Evolutionary conservation across 164 flowering plant species (phyloP).

Genomic region (Umbellularia californica): DNA sequence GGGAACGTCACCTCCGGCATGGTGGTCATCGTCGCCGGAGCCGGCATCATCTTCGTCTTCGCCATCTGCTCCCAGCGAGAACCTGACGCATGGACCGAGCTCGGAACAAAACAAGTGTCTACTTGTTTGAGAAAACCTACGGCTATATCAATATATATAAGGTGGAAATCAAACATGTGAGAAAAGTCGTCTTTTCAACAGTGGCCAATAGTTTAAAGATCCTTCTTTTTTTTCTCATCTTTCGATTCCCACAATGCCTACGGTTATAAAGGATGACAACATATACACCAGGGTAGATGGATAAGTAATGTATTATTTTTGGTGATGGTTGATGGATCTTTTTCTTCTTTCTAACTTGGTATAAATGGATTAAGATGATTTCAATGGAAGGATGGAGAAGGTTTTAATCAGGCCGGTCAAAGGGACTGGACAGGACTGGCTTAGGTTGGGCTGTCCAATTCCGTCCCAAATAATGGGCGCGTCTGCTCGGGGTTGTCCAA

Average conservation of each 20-base stretch:
- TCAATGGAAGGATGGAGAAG: background rate
- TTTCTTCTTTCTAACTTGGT: no score
- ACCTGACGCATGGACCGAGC: background rate
- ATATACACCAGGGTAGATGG: background rate
- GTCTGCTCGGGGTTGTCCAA: no score
- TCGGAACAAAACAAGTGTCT: background rate
- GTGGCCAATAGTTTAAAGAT: background rate
- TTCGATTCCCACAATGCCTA: background rate
- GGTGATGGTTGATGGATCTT: no score
- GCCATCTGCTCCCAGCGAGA: background rate
- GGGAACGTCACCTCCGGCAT: background rate
- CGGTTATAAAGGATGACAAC: background rate
- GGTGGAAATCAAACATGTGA: background rate
- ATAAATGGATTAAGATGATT: background rate
- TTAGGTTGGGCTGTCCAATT: no score
- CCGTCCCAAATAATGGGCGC: no score
- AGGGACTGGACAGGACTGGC: no score
- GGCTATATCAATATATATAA: background rate
- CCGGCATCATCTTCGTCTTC: background rate
- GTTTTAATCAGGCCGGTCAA: no score
- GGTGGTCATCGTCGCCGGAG: background rate
- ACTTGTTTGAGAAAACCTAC: background rate
- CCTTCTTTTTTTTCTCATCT: background rate
- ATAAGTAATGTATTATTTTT: background rate
- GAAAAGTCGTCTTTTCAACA: background rate